Evolutionary conservation across 306 rosid species (phyloP).

Genomic region (Cicer judaicum): DNA sequence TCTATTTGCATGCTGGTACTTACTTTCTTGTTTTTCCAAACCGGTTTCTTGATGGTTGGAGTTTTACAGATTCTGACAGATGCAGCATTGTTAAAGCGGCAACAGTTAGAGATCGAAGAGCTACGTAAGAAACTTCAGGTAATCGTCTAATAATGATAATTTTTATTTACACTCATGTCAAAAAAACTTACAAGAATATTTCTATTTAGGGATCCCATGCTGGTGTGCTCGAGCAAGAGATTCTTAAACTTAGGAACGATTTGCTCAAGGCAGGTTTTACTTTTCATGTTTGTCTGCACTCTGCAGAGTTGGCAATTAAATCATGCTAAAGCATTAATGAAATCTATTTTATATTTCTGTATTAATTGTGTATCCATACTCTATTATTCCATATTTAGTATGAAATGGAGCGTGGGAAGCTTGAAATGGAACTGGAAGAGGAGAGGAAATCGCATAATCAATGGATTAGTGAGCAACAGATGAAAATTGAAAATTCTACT

Average conservation of each 20-base stretch:
- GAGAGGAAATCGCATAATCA: conserved; percentile 77
- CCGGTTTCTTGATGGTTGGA: conserved; percentile 15
- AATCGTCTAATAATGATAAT: conserved; percentile 39
- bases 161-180: conserved; percentile 19
- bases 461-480: conserved; percentile 67
- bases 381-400: conserved; percentile 71
- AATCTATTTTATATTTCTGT: not conserved
- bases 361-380: conserved; percentile 43
- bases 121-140: conserved; percentile 89
- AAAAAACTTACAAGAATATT: conserved; percentile 33
- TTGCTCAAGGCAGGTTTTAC: conserved; percentile 70
- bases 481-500: conserved; percentile 64
- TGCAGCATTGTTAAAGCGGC: conserved; percentile 91
- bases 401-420: conserved; percentile 89
- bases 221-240: conserved; percentile 85
- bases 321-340: conserved; percentile 34
- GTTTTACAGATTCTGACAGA: conserved; percentile 83
- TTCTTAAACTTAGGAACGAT: conserved; percentile 88
- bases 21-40: conserved; percentile 14
- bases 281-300: conserved; percentile 30
- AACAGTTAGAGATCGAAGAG: conserved; percentile 90
- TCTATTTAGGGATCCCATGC: conserved; percentile 86
- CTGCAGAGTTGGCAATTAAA: conserved; percentile 6
- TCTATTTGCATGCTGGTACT: conserved; percentile 13
- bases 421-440: conserved; percentile 81